Percentiles rank a stretch among this genome's conserved stretches.
Conservation (phyloP, 306 rosid species). For the Cotoneaster glaucophyllus region DNA sequence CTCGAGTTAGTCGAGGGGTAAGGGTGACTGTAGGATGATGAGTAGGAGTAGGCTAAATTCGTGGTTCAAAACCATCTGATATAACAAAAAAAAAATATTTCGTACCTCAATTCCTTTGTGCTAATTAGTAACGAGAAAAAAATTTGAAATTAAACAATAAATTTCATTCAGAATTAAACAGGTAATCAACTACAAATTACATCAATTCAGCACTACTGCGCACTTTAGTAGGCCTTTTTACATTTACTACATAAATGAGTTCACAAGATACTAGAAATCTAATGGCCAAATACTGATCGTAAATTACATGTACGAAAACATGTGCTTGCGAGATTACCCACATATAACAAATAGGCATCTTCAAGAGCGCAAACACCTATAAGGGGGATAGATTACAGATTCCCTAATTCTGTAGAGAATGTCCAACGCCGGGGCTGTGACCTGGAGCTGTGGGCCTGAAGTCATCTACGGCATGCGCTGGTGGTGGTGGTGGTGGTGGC, state of each 20-base stretch:
- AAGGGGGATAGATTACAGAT: background rate
- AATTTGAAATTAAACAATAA: background rate
- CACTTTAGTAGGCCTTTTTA: background rate
- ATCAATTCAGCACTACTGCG: background rate
- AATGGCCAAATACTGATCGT: background rate
- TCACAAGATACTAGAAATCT: background rate
- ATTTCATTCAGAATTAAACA: background rate
- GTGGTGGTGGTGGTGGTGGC: slow-evolving; percentile 19
- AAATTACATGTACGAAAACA: background rate
- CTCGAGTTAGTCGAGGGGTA: background rate
- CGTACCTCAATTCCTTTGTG: background rate
- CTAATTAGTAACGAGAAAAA: background rate
- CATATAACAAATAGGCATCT: background rate
- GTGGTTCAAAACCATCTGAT: background rate
- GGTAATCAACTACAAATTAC: background rate
- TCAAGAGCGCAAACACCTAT: background rate
- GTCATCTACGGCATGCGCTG: slow-evolving; percentile 14
- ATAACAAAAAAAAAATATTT: no score
- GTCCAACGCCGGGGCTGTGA: slow-evolving; percentile 80
- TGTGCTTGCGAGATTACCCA: background rate
- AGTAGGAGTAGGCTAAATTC: no score
- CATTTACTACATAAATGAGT: background rate
- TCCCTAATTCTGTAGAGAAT: slow-evolving; percentile 37
- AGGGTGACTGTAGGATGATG: background rate
- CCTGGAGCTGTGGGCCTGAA: slow-evolving; percentile 70